Evolutionary conservation across 2,329 filamentous ascomycete genomes (phyloP).

Genomic region (Aureobasidium sp.): DNA sequence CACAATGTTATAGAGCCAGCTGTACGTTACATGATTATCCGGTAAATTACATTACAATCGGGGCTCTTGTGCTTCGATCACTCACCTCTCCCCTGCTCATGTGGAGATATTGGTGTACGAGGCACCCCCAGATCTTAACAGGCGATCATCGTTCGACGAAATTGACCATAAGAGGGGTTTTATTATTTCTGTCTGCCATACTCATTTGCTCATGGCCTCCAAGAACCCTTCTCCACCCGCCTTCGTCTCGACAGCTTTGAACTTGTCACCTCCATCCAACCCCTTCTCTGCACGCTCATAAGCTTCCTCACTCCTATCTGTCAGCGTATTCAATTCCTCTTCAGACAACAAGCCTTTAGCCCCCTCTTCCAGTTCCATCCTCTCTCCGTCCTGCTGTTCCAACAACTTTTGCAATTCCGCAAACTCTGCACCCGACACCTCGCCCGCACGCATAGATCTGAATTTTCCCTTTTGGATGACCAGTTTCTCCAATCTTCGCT

Average conservation of each 20-base stretch:
- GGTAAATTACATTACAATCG: too few relatives aligned
- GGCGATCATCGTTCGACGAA: too few relatives aligned
- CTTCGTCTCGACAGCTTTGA: constrained; percentile 64
- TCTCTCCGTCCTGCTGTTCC: constrained; percentile 59
- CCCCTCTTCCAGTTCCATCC: constrained; percentile 40
- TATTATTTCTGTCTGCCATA: too few relatives aligned
- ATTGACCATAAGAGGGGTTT: too few relatives aligned
- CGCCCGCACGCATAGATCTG: constrained; percentile 40
- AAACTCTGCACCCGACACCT: constrained; percentile 43
- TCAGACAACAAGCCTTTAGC: constrained; percentile 65
- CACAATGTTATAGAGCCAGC: too few relatives aligned
- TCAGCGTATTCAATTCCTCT: constrained; percentile 67
- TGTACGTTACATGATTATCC: too few relatives aligned
- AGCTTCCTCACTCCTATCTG: constrained; percentile 64
- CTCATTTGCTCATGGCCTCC: constrained; percentile 41
- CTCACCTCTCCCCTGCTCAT: too few relatives aligned
- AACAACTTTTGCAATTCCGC: constrained; percentile 43
- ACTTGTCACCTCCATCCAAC: constrained; percentile 55
- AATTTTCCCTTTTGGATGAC: constrained; percentile 93
- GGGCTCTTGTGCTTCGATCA: too few relatives aligned
- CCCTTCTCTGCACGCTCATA: constrained; percentile 72
- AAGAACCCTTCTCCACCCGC: constrained; percentile 41
- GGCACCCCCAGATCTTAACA: too few relatives aligned
- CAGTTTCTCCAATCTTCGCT: constrained; percentile 84
- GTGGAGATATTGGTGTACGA: too few relatives aligned